These are phyloP conservation scores for Viola odorata DNA, from an alignment of 345 rosid genomes.

Conservation along the genomic window DNA sequence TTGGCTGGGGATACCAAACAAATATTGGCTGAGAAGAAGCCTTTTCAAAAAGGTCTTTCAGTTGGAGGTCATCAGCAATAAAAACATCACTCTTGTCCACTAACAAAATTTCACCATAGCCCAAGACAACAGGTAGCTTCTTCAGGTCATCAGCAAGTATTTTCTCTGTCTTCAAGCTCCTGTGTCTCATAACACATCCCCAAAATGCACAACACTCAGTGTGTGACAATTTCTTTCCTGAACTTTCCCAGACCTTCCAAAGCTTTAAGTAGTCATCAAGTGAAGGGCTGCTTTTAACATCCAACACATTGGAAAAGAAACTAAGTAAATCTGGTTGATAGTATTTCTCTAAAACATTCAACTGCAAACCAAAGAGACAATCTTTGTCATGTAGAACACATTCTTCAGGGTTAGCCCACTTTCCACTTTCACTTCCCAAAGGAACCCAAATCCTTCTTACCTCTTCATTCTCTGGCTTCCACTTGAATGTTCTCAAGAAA, in stretches of 20 bases:
- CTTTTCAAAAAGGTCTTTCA: constrained; percentile 41
- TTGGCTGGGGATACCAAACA: constrained; percentile 67
- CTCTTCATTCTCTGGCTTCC: constrained; percentile 31
- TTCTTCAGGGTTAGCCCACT: constrained; percentile 44
- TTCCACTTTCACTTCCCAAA: constrained; percentile 23
- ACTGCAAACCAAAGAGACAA: constrained; percentile 38
- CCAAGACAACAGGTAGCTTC: constrained; percentile 46
- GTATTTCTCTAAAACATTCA: constrained; percentile 46
- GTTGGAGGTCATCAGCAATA: constrained; percentile 62
- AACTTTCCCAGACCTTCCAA: constrained; percentile 66
- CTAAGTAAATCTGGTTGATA: constrained; percentile 21
- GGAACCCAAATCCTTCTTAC: constrained; percentile 51
- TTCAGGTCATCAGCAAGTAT: constrained; percentile 30
- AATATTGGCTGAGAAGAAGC: constrained; percentile 34
- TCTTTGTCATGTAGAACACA: constrained; percentile 48
- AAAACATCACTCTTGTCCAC: constrained; percentile 41
- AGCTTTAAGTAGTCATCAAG: constrained; percentile 49
- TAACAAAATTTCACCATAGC: constrained; percentile 31
- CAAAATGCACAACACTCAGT: constrained; percentile 64
- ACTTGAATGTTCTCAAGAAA: constrained; percentile 26
- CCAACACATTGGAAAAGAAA: constrained; percentile 39
- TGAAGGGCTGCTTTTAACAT: constrained; percentile 39
- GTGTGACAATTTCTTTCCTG: constrained; percentile 24
- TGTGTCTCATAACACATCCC: constrained; percentile 27
- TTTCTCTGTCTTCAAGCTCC: constrained; percentile 14